Base-by-base conservation (phyloP, 768 basidiomycete species). In the Rhodotorula paludigena region DNA sequence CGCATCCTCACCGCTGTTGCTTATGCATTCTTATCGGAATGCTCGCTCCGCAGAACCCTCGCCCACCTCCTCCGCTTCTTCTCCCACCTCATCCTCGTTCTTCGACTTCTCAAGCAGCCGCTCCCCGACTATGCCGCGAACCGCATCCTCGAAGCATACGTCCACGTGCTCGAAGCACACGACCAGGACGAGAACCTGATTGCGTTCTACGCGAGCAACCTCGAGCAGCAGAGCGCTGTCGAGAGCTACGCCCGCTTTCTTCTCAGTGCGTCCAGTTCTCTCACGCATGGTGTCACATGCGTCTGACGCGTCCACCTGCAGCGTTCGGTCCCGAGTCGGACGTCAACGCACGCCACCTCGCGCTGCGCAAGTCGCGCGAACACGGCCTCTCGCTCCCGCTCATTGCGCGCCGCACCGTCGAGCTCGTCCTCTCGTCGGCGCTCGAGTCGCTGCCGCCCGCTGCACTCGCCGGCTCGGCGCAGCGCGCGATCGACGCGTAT, bases 161-260 rank as follows among this genome's bases (percentile, higher is more conserved):
- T 97, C 10, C 85, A 85, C 66, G 88, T 92, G 6, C 84, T 98
- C 6, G 90, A 97, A 82, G 89, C 87, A 35, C 53, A 83, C 71
- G 48, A 65, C n/a, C 73, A 73, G 47, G 92, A 78, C 62, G 83
- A 89, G 41, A 85, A 88, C 48, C 83, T 98, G 25, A 92, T 98
- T 20, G 92, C 94, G 0, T 85, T 96, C 82, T 98, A 99, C 77
- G 92, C 92, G 11, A 86, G 89, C 21, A 89, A 90, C 36, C 80
- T 98, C 30, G 89, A 92, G 11, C 87, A 90, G 74, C 90, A 91
- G n/a, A 76, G 68, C 70, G 92, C 92, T 5, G 86, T 94, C 44
- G 89, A 92, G 74, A 87, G 90, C 42, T 98, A 97, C 73, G 92
- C 92, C 0, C 81, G 87, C 73, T 97, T 92, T 85, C 82, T 98